Evolutionary conservation across 2,329 filamentous ascomycete genomes (phyloP).

Genomic region (Penicillium sp.): DNA sequence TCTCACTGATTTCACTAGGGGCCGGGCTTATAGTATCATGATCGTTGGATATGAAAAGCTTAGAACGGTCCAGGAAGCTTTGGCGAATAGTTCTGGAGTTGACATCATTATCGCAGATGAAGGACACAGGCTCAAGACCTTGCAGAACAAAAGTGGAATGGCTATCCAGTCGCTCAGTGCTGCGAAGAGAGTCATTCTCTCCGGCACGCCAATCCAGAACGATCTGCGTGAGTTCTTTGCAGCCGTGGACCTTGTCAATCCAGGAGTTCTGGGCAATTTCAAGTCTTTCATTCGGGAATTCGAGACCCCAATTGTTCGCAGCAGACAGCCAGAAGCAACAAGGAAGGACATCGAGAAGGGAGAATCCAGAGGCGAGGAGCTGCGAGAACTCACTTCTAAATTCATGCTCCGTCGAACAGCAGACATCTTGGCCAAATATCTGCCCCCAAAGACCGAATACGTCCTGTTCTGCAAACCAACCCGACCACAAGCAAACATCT

Average conservation of each 20-base stretch:
- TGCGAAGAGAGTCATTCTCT: conserved; percentile 61
- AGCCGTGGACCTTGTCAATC: conserved; percentile 68
- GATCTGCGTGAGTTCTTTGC: conserved; percentile 66
- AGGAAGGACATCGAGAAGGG: conserved; percentile 63
- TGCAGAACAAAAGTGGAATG: conserved; percentile 66
- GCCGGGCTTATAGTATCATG: conserved; percentile 67
- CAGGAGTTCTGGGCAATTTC: conserved; percentile 62
- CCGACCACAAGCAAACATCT: conserved; percentile 58
- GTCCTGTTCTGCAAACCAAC: conserved; percentile 66
- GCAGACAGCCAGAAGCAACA: conserved; percentile 63
- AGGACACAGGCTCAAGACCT: conserved; percentile 66
- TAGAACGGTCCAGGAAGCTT: conserved; percentile 62
- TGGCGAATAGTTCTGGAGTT: conserved; percentile 62
- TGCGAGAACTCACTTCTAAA: conserved; percentile 59
- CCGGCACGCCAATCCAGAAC: conserved; percentile 68
- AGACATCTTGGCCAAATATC: conserved; percentile 64
- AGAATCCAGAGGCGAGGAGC: conserved; percentile 60
- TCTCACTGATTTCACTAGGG: conserved; percentile 67
- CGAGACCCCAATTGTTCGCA: conserved; percentile 63
- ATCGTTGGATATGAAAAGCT: conserved; percentile 73
- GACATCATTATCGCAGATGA: conserved; percentile 72
- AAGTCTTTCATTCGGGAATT: conserved; percentile 64
- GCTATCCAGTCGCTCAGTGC: conserved; percentile 66
- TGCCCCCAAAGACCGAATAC: conserved; percentile 67
- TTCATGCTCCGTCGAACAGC: conserved; percentile 67